Evolutionary conservation across 2,329 filamentous ascomycete genomes (phyloP).

Genomic region (Penicillium sp.): DNA sequence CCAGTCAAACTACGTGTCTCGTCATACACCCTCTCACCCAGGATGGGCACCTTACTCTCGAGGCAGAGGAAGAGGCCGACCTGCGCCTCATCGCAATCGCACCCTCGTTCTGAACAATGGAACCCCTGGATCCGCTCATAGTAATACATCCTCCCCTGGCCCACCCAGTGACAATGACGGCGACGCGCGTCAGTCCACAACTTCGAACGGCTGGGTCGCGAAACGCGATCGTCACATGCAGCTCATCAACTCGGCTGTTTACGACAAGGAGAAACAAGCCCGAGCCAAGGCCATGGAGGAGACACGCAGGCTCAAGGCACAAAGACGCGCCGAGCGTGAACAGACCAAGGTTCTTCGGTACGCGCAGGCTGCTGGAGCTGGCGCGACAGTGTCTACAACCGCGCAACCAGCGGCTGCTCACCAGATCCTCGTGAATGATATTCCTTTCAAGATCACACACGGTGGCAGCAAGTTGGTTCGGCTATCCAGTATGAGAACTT

Average conservation of each 20-base stretch:
- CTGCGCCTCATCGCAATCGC: conserved; percentile 54
- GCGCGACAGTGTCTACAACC: conserved; percentile 28
- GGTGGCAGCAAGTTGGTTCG: conserved; percentile 82
- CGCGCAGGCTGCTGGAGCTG: conserved; percentile 34
- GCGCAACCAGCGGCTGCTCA: conserved; percentile 49
- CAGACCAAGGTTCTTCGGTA: conserved; percentile 44
- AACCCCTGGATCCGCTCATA: conserved; percentile 25
- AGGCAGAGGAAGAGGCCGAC: conserved; percentile 37
- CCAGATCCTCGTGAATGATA: conserved; percentile 69
- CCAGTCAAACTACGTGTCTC: conserved; percentile 32
- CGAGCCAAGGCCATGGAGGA: conserved; percentile 72
- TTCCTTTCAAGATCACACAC: conserved; percentile 71
- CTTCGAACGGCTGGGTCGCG: conserved; percentile 63
- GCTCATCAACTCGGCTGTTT: conserved; percentile 78
- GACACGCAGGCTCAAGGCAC: conserved; percentile 52
- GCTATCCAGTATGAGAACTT: conserved; percentile 59
- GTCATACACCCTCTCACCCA: conserved; percentile 33
- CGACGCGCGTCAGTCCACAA: conserved; percentile 31
- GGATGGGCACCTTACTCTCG: conserved; percentile 49
- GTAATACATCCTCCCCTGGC: conserved; percentile 28
- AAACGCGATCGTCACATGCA: conserved; percentile 77
- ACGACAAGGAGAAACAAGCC: conserved; percentile 70
- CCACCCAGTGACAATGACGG: conserved; percentile 31
- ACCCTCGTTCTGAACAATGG: conserved; percentile 67
- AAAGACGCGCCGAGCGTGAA: conserved; percentile 62